phyloP scores from a whole-genome alignment of 768 basidiomycete species.

The Boletus tomentosulus region DNA sequence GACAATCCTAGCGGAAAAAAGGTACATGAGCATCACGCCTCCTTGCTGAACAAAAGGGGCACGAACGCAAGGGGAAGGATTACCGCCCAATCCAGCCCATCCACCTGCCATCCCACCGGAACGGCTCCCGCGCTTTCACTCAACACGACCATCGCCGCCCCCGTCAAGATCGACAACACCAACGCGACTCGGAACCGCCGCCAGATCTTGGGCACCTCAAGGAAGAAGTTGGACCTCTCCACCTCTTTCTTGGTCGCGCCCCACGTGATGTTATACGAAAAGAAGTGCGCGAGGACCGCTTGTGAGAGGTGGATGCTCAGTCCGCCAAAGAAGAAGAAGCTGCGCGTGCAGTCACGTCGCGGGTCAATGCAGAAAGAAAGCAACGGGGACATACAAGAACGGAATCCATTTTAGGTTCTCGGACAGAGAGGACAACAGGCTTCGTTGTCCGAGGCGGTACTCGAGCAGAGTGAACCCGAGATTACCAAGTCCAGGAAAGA shows the following conservation, averaged over 20 bases:
- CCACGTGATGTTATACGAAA: constrained; percentile 59
- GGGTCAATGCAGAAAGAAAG: not conserved
- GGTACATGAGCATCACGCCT: not conserved
- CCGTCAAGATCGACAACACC: constrained; percentile 44
- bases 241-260: constrained; percentile 75
- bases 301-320: constrained; percentile 49
- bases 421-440: constrained; percentile 15
- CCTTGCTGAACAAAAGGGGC: not conserved
- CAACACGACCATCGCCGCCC: constrained; percentile 56
- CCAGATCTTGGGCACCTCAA: constrained; percentile 81
- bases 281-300: constrained; percentile 52
- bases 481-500: constrained; percentile 72
- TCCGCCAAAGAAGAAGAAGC: constrained; percentile 54
- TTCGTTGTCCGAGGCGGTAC: constrained; percentile 58
- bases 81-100: constrained; percentile 60
- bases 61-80: constrained; percentile 64
- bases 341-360: not conserved
- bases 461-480: constrained; percentile 71
- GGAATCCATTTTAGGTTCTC: constrained; percentile 32
- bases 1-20: constrained; percentile 36
- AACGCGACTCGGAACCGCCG: constrained; percentile 71
- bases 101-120: constrained; percentile 66
- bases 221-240: constrained; percentile 87
- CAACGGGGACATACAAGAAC: constrained; percentile 31
- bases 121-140: constrained; percentile 40